Base-by-base conservation (phyloP, 2,329 filamentous ascomycete species). In the Coniochaeta ligniaria region DNA sequence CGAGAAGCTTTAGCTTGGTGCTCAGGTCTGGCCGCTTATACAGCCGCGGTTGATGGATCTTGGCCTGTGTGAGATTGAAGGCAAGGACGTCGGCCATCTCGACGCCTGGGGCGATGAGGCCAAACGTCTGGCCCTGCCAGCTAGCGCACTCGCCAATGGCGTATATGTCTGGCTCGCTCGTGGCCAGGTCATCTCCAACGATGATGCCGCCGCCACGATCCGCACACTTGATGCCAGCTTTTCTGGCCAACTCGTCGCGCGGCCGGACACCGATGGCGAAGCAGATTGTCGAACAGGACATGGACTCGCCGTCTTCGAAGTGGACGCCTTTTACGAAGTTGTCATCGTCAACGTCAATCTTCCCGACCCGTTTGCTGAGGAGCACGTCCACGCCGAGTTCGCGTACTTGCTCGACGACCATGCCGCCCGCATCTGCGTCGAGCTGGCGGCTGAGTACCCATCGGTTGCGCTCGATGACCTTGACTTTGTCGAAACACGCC, bases 61-160 rank as follows among this genome's bases (percentile, higher is more conserved):
- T 88, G 35, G 91, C 90, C 71, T 93, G 88, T 3, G 92, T 96
- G 61, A 97, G 83, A 72, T 96, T 96, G 78, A 95, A 96, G 12
- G 92, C 86, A 3, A 96, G 83, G 1, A 96, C 87, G 66, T 96
- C 92, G 0, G 93, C 93, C 91, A 96, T 96, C 73, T 96, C 93
- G 38, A 96, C 83, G 20, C 92, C 92, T 0, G 92, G 92, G 0
- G 90, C 92, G 66, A 97, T 96, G 22, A 97, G 83, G 6, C 92
- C 92, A 66, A 92, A 96, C 0, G 91, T 92, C 73, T 95, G 89
- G 66, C 85, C 88, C 64, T 93, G 83, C 91, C 91, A 96, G 75
- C 88, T 95, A 6, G 92, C 92, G 68, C 92, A 96, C 74, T 96
- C 93, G 60, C 92, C 93, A 57, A 96, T 89, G 55, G 92, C 92